These are phyloP conservation scores for Pseudohalonectria lignicola DNA, from an alignment of 2,329 filamentous ascomycete genomes.

Conservation along the genomic window DNA sequence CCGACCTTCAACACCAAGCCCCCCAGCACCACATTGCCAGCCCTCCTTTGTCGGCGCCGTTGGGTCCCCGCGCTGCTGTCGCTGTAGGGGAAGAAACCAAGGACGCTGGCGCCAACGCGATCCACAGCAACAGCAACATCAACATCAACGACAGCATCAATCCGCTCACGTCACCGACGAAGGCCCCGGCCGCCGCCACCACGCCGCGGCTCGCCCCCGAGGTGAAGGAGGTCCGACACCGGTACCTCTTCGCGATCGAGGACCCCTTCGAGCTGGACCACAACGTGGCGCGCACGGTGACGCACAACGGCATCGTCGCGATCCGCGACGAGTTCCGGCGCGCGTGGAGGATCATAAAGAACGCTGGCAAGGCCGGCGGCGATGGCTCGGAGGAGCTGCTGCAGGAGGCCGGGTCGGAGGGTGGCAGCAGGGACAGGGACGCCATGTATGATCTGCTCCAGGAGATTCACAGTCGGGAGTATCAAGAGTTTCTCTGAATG, in stretches of 20 bases:
- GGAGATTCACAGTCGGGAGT: slow-evolving; percentile 25
- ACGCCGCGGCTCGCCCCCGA: slow-evolving; percentile 15
- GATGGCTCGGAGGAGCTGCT: slow-evolving; percentile 35
- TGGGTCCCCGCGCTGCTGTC: too few species aligned
- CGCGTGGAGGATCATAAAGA: slow-evolving; percentile 60
- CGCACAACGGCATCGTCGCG: slow-evolving; percentile 67
- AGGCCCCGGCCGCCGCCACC: slow-evolving; percentile 5
- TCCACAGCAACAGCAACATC: not conserved
- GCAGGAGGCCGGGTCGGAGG: slow-evolving; percentile 32
- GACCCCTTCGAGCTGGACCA: slow-evolving; percentile 84
- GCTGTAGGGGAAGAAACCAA: too few species aligned
- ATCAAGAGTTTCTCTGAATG: too few species aligned
- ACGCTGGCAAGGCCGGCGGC: slow-evolving; percentile 27
- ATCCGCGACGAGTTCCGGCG: slow-evolving; percentile 79
- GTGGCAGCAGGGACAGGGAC: slow-evolving; percentile 19
- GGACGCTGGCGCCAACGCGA: not conserved
- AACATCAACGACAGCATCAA: not conserved
- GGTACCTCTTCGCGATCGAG: slow-evolving; percentile 82
- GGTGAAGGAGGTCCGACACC: slow-evolving; percentile 61
- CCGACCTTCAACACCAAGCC: slow-evolving; percentile 25
- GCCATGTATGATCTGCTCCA: slow-evolving; percentile 24
- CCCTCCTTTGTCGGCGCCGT: too few species aligned
- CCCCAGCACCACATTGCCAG: slow-evolving; percentile 2
- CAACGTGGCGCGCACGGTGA: slow-evolving; percentile 81
- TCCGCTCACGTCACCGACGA: slow-evolving; percentile 2